phyloP scores from a whole-genome alignment of 1,284 basidiomycete genomes.

The Heterobasidion annosum region DNA sequence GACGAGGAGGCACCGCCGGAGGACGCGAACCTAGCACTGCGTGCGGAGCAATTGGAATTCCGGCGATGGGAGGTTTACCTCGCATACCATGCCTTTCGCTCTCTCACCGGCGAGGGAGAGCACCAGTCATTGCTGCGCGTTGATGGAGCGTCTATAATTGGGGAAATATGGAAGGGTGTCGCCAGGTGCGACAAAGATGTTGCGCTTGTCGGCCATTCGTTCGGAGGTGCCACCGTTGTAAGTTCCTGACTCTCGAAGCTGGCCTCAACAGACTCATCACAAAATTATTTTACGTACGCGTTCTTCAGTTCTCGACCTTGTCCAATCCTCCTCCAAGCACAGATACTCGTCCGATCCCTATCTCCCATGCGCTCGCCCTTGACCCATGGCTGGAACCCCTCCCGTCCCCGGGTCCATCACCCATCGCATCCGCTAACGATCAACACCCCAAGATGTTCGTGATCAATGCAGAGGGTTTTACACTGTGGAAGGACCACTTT shows the following conservation, averaged over 20 bases:
- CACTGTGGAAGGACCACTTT: constrained; percentile 68
- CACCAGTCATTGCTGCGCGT: constrained; percentile 8
- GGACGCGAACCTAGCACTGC: constrained; percentile 14
- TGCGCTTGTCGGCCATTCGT: constrained; percentile 62
- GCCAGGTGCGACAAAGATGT: constrained; percentile 37
- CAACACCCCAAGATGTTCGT: constrained; percentile 36
- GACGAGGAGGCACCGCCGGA: constrained; percentile 5
- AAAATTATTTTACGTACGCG: background rate
- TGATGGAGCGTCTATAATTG: constrained; percentile 23
- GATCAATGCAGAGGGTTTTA: constrained; percentile 69
- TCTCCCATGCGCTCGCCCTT: constrained; percentile 47
- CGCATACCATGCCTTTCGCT: constrained; percentile 26
- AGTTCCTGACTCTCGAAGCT: constrained; percentile 17
- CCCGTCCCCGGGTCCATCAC: constrained; percentile 39
- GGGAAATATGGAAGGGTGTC: constrained; percentile 29
- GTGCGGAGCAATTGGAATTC: constrained; percentile 57
- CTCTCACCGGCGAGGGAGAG: constrained; percentile 11
- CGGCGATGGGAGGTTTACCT: constrained; percentile 61
- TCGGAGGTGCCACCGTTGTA: constrained; percentile 69
- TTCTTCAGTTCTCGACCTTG: constrained; percentile 41
- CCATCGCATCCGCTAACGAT: background rate
- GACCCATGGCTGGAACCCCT: constrained; percentile 79
- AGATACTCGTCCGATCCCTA: constrained; percentile 32
- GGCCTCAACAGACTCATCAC: background rate
- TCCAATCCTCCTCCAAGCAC: constrained; percentile 31